phyloP scores from a whole-genome alignment of 129 eudicot species.

The Apium graveolens region DNA sequence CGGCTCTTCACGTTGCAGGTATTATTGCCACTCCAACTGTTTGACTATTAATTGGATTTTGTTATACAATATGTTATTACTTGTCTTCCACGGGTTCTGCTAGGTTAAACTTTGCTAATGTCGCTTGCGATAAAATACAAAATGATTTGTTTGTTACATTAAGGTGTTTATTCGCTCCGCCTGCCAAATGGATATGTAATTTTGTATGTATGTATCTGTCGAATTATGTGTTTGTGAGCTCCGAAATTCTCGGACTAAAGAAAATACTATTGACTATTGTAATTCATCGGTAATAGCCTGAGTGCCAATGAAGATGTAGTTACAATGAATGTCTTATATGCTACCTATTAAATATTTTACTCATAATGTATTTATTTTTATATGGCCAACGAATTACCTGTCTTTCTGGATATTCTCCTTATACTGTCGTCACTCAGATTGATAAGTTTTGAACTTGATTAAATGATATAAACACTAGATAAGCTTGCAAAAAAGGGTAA shows the following conservation, averaged over 20 bases:
- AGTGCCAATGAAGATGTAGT: not conserved
- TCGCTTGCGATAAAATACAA: not conserved
- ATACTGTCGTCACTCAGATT: not conserved
- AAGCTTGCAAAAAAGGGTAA: not conserved
- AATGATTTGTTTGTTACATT: not conserved
- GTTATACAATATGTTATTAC: too few relatives aligned
- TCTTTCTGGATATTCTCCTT: not conserved
- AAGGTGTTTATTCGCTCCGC: not conserved
- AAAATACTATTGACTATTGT: not conserved
- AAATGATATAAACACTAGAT: not conserved
- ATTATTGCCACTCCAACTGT: not conserved
- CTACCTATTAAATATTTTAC: not conserved
- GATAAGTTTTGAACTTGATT: not conserved
- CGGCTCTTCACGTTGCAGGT: slow-evolving; percentile 22
- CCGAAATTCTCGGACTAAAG: not conserved
- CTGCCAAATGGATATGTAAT: not conserved
- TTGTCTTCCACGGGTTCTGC: too few relatives aligned
- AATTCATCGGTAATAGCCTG: not conserved
- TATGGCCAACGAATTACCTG: not conserved
- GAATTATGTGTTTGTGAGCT: not conserved
- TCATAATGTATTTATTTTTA: not conserved
- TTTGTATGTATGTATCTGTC: not conserved
- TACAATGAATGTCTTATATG: not conserved
- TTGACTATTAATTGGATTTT: too few relatives aligned
- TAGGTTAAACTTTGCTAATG: not conserved